These are phyloP conservation scores for Metschnikowia reukaufii DNA, from an alignment of 805 yeast species.

Conservation along the genomic window DNA sequence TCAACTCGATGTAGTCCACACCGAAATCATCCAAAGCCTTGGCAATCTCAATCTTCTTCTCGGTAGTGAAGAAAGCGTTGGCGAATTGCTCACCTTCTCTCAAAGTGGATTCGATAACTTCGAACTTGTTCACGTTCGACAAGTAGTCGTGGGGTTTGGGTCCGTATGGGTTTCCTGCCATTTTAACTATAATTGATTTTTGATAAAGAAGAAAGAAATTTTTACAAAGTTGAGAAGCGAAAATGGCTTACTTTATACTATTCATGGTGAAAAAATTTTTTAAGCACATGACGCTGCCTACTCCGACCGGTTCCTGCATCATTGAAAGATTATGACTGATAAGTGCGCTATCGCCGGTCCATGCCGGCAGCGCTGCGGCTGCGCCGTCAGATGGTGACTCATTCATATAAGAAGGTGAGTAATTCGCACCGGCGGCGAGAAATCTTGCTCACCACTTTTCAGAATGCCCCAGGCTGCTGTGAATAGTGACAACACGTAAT, in stretches of 20 bases:
- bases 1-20: constrained; percentile 59
- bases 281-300: constrained; percentile 12
- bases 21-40: constrained; percentile 62
- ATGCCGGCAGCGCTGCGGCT: constrained; percentile 13
- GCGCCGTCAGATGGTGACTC: constrained; percentile 20
- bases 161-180: constrained; percentile 51
- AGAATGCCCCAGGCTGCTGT: not conserved
- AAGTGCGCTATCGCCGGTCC: constrained; percentile 16
- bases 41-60: constrained; percentile 57
- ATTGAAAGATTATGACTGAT: constrained; percentile 18
- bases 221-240: not conserved
- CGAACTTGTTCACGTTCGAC: constrained; percentile 53
- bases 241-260: constrained; percentile 12
- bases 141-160: constrained; percentile 58
- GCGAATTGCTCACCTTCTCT: constrained; percentile 69
- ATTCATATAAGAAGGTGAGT: constrained; percentile 12
- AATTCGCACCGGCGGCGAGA: constrained; percentile 10
- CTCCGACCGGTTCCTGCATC: constrained; percentile 17
- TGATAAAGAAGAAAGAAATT: constrained; percentile 1
- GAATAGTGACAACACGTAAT: not conserved
- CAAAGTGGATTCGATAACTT: constrained; percentile 56
- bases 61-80: constrained; percentile 58
- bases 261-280: constrained; percentile 17
- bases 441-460: not conserved
- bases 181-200: constrained; percentile 1